These are phyloP conservation scores for Platismatia glauca DNA, from an alignment of 495 filamentous ascomycete genomes.

Conservation along the genomic window DNA sequence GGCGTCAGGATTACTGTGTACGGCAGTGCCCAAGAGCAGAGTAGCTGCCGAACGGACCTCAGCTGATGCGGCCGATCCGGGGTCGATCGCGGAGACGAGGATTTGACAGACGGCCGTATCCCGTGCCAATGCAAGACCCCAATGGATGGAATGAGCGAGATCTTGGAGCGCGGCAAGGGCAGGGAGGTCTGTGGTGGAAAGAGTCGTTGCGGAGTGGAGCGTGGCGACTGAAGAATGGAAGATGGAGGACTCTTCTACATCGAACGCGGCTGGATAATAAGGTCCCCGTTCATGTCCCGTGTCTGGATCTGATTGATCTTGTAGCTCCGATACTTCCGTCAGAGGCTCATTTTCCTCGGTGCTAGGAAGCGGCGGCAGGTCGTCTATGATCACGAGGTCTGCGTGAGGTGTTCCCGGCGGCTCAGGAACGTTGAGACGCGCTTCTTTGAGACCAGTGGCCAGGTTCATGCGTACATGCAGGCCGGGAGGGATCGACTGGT, in stretches of 20 bases:
- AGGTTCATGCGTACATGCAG: constrained; percentile 57
- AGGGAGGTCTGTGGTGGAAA: neutral
- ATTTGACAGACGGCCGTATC: constrained; percentile 37
- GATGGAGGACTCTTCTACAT: constrained; percentile 7
- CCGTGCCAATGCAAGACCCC: constrained; percentile 52
- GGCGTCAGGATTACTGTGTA: constrained; percentile 58
- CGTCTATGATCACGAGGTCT: constrained; percentile 23
- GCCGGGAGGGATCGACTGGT: constrained; percentile 54
- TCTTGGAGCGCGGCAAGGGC: constrained; percentile 45
- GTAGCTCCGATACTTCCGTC: neutral
- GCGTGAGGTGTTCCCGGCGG: constrained; percentile 9
- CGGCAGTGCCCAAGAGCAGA: constrained; percentile 42
- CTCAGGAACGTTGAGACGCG: constrained; percentile 39
- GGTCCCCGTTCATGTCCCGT: neutral
- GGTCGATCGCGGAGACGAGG: constrained; percentile 32
- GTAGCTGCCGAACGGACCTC: constrained; percentile 39
- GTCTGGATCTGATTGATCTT: constrained; percentile 4
- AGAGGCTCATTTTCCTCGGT: neutral
- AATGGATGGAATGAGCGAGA: constrained; percentile 57
- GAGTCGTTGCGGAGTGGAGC: neutral
- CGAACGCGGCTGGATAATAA: neutral
- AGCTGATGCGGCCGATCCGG: constrained; percentile 12
- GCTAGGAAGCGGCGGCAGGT: constrained; percentile 3
- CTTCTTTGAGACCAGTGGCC: constrained; percentile 52
- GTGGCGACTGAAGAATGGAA: neutral